Base-by-base conservation (phyloP, 1,284 basidiomycete genomes). In the Puccinia polysora region DNA sequence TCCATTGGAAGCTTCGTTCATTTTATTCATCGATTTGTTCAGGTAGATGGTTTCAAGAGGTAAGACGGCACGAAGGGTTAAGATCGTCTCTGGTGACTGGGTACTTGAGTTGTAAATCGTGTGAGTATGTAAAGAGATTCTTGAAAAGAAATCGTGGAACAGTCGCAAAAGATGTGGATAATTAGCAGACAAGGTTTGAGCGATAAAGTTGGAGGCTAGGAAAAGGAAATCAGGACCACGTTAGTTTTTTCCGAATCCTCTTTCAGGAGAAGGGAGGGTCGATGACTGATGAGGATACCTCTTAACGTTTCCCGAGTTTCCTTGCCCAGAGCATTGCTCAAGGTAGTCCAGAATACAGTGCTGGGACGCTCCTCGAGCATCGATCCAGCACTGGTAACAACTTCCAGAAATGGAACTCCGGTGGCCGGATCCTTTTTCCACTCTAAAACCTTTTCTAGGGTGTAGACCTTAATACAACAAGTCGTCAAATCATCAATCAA, bases 141-240 rank as follows among this genome's bases (percentile, higher is more conserved):
- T 93, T 20, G 89, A 87, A 78, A 97, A 97, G 80, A 97, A 95
- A 49, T 93, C 91, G 69, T 97, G 93, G 80, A 97, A 93, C 12
- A 96, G 83, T 14, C 95, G 85, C 6, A 97, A 80, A 2, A 97
- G 82, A 62, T 86, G 85, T 0, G 91, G 90, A 81, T 97, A 97
- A 23, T 90, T 89, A 1, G 85, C 83, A 76, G 88, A 87, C 25
- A 97, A 82, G 2, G 90, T 89, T 78, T 92, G 90, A 75, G 93
- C 90, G 12, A 97, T 81, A 80, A 97, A 89, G 4, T 85, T 84
- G 0, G 90, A 93, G 28, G 83, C 89, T 91, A 75, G 45, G n/a
- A n/a, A n/a, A n/a, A n/a, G n/a, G n/a, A 38, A 10, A 50, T n/a
- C 32, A 28, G 65, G 2, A 47, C 18, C 7, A 28, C n/a, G 10